phyloP scores from a whole-genome alignment of 352 stramenopile genomes.

The Phytophthora pluvialis region DNA sequence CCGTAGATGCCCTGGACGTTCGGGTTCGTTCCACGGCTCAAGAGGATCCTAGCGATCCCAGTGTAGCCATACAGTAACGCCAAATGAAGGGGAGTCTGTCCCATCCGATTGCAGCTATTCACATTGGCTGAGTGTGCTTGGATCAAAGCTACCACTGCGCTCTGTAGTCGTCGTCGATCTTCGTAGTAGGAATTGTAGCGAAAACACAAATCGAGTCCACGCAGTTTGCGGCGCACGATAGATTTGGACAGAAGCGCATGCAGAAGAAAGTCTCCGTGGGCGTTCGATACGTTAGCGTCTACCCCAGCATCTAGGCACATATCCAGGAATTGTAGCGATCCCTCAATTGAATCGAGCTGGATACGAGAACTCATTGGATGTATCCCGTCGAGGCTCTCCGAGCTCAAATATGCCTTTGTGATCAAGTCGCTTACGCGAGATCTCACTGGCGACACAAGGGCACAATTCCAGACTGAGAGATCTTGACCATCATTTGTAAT shows the following conservation, averaged over 20 bases:
- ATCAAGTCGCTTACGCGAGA: slow-evolving; percentile 19
- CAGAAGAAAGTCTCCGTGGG: slow-evolving; percentile 66
- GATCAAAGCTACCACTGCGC: slow-evolving; percentile 41
- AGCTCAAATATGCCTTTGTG: slow-evolving; percentile 19
- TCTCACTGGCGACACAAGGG: slow-evolving; percentile 43
- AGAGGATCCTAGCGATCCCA: slow-evolving; percentile 43
- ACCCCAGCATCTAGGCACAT: slow-evolving; percentile 44
- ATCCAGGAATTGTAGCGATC: slow-evolving; percentile 40
- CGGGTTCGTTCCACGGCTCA: slow-evolving; percentile 58
- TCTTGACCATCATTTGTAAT: slow-evolving; percentile 61
- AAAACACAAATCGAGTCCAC: slow-evolving; percentile 65
- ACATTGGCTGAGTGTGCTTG: slow-evolving; percentile 47
- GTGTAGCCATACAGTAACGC: slow-evolving; percentile 70
- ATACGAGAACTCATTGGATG: slow-evolving; percentile 10
- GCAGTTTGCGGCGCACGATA: slow-evolving; percentile 52
- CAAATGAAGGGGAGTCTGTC: slow-evolving; percentile 72
- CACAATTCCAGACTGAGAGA: slow-evolving; percentile 65
- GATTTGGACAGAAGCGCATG: slow-evolving; percentile 65
- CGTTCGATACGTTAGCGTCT: slow-evolving; percentile 70
- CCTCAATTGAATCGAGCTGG: slow-evolving; percentile 46
- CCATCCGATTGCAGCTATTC: slow-evolving; percentile 65
- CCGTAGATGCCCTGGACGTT: slow-evolving; percentile 64
- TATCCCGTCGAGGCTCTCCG: not conserved
- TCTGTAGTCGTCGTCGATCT: slow-evolving; percentile 24
- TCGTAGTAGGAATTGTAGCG: slow-evolving; percentile 56